A percentile compares a stretch with the other conserved stretches of the same genome.
Conservation (phyloP, 78 protist genomes). For the Neovahlkampfia damariscottae region DNA sequence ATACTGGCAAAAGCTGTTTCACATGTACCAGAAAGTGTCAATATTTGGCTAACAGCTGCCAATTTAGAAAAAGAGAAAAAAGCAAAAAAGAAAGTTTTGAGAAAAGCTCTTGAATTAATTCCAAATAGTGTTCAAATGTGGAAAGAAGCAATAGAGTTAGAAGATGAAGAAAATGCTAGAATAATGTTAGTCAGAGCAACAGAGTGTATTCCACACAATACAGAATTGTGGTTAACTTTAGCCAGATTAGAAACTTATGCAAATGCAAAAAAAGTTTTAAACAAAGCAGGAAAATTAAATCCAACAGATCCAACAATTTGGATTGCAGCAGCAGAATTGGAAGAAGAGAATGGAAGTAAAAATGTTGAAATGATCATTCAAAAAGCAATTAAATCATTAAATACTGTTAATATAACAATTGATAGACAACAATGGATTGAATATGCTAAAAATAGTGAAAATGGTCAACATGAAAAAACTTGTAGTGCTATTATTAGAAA, state of each 20-base stretch:
- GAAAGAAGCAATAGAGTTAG: slow-evolving; percentile 86
- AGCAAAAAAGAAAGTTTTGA: slow-evolving; percentile 49
- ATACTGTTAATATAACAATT: background rate
- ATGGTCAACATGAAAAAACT: slow-evolving; percentile 12
- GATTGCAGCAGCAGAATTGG: slow-evolving; percentile 91
- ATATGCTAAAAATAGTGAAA: slow-evolving; percentile 10
- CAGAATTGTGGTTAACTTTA: slow-evolving; percentile 92
- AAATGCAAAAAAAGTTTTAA: slow-evolving; percentile 73
- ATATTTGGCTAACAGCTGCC: slow-evolving; percentile 81
- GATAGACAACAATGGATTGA: slow-evolving; percentile 17
- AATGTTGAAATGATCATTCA: background rate
- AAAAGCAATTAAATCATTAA: slow-evolving; percentile 4
- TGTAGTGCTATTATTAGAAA: slow-evolving; percentile 44
- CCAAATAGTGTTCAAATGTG: slow-evolving; percentile 78
- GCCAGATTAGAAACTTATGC: slow-evolving; percentile 80
- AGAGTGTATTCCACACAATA: slow-evolving; percentile 61
- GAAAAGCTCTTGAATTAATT: slow-evolving; percentile 67
- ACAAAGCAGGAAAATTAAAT: slow-evolving; percentile 34
- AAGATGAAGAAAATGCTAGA: slow-evolving; percentile 72
- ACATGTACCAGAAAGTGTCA: slow-evolving; percentile 66
- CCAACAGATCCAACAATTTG: slow-evolving; percentile 73
- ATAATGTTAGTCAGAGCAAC: slow-evolving; percentile 77
- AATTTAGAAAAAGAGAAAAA: slow-evolving; percentile 58
- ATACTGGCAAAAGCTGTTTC: slow-evolving; percentile 76
- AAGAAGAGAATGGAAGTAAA: slow-evolving; percentile 52